Conservation (phyloP, 1,284 basidiomycete species). For the Rhodotorula sp. region DNA sequence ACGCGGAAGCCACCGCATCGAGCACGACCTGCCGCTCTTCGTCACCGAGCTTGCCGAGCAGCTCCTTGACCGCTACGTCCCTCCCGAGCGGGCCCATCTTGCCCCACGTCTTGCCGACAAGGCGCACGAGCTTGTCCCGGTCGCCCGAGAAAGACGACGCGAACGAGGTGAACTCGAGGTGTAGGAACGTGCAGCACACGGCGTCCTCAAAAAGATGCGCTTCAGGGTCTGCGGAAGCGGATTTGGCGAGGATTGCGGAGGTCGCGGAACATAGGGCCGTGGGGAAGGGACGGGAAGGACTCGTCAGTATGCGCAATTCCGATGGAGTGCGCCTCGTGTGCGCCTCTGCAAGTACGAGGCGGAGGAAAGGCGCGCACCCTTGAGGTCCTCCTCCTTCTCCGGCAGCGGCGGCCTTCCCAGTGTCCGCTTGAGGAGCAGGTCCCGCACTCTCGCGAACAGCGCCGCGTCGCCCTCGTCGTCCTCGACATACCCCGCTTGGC, state of each 20-base stretch:
- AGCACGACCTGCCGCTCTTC: constrained; percentile 25
- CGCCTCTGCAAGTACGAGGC: too few relatives aligned
- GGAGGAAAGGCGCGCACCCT: constrained; percentile 9
- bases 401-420: constrained; percentile 27
- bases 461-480: neutral
- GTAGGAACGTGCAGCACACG: constrained; percentile 32
- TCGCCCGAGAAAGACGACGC: constrained; percentile 2
- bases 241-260: neutral
- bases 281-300: too few relatives aligned
- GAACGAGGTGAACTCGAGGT: constrained; percentile 29
- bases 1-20: neutral
- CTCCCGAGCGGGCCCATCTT: constrained; percentile 27
- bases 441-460: constrained; percentile 19
- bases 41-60: constrained; percentile 20
- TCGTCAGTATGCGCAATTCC: neutral
- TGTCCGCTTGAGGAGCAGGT: constrained; percentile 28
- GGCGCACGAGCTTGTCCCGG: constrained; percentile 18
- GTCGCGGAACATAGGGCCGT: too few relatives aligned
- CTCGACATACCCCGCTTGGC: constrained; percentile 9
- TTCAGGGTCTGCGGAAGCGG: constrained; percentile 23
- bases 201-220: constrained; percentile 37
- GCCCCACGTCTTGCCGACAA: constrained; percentile 32
- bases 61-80: constrained; percentile 13
- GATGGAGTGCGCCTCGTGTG: too few relatives aligned
- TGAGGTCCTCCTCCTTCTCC: neutral